Conservation (phyloP, 768 basidiomycete genomes). For the Rhizopogon vulgaris region DNA sequence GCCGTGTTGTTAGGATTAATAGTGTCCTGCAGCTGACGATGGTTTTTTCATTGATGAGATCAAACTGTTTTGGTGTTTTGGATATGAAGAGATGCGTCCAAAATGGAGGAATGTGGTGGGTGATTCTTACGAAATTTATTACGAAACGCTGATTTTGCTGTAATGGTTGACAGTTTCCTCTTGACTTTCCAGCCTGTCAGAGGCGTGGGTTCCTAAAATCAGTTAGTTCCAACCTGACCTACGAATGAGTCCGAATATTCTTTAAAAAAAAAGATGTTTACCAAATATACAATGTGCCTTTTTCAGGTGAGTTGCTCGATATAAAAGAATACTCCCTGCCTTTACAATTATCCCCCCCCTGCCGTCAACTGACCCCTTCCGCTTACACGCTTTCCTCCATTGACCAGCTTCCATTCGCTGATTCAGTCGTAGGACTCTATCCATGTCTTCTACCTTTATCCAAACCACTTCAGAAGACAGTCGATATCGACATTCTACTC, state of each 20-base stretch:
- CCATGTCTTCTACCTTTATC: slow-evolving; percentile 3
- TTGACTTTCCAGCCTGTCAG: slow-evolving; percentile 22
- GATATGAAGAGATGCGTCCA: slow-evolving; percentile 3
- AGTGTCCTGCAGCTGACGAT: not conserved
- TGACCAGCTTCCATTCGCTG: not conserved
- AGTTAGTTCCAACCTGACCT: slow-evolving; percentile 15
- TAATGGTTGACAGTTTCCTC: slow-evolving; percentile 23
- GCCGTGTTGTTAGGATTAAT: not conserved
- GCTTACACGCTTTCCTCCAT: not conserved
- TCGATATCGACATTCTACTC: not conserved
- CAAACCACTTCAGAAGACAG: not conserved
- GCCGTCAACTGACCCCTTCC: slow-evolving; percentile 12
- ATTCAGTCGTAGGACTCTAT: not conserved
- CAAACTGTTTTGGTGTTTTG: not conserved
- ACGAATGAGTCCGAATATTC: slow-evolving; percentile 10
- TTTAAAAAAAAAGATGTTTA: slow-evolving; percentile 7
- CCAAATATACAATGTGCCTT: slow-evolving; percentile 20
- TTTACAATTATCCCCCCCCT: slow-evolving; percentile 3
- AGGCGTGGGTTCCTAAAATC: slow-evolving; percentile 25
- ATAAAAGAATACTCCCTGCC: slow-evolving; percentile 20
- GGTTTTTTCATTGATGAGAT: slow-evolving; percentile 25
- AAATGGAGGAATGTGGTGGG: slow-evolving; percentile 22
- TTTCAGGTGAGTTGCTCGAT: slow-evolving; percentile 7
- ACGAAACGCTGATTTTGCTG: slow-evolving; percentile 21
- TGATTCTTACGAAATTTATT: slow-evolving; percentile 20